Percentiles rank a stretch among this genome's conserved stretches.
These are phyloP conservation scores for Pseudogymnoascus sp. DNA, from an alignment of 2,329 filamentous ascomycete species.

Conservation along the genomic window DNA sequence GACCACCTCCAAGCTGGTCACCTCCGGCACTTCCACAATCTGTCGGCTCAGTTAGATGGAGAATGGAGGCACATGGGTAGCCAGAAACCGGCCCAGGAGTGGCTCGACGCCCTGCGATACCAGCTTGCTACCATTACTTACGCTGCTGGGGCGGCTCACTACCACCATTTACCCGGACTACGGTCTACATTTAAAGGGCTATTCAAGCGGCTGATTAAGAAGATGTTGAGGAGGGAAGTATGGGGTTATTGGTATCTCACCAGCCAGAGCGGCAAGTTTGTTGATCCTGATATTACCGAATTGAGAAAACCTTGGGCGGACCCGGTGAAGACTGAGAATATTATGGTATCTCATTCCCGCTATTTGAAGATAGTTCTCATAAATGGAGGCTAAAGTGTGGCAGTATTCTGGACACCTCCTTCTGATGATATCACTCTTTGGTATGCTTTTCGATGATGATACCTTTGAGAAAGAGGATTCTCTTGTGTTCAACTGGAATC, in stretches of 20 bases:
- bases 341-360: constrained; percentile 25
- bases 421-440: constrained; percentile 33
- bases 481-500: constrained; percentile 33
- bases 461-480: constrained; percentile 29
- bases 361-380: not conserved
- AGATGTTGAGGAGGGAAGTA: constrained; percentile 35
- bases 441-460: constrained; percentile 37
- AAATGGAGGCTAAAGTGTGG: not conserved
- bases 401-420: constrained; percentile 33
- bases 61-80: constrained; percentile 29
- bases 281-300: constrained; percentile 33
- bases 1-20: constrained; percentile 27
- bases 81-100: constrained; percentile 33
- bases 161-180: constrained; percentile 32
- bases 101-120: constrained; percentile 13
- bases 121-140: constrained; percentile 31
- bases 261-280: constrained; percentile 27
- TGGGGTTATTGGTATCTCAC: constrained; percentile 39
- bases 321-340: constrained; percentile 34
- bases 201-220: constrained; percentile 31
- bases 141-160: constrained; percentile 31
- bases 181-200: constrained; percentile 30
- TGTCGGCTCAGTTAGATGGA: constrained; percentile 24
- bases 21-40: constrained; percentile 32
- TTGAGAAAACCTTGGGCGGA: constrained; percentile 36